A percentile compares a stretch with the other conserved stretches of the same genome.
These are phyloP conservation scores for Phytophthora megakarya DNA, from an alignment of 352 stramenopile genomes.

Conservation along the genomic window DNA sequence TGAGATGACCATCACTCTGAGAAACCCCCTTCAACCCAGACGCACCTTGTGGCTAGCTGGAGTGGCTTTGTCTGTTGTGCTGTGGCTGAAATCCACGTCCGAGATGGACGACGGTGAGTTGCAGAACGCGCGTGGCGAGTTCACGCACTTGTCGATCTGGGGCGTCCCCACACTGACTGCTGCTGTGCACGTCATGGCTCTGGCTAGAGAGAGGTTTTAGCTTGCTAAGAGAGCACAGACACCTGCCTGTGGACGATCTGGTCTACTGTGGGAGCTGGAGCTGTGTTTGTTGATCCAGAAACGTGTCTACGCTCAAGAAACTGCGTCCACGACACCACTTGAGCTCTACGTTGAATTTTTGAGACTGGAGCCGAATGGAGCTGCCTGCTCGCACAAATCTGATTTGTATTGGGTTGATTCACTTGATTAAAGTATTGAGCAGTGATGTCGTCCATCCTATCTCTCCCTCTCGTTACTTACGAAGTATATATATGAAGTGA, in stretches of 20 bases:
- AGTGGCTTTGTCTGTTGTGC: slow-evolving; percentile 1
- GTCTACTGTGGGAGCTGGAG: background rate
- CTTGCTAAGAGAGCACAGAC: slow-evolving; percentile 24
- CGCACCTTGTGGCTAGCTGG: slow-evolving; percentile 43
- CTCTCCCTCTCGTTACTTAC: background rate
- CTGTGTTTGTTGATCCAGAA: background rate
- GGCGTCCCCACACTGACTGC: slow-evolving; percentile 8
- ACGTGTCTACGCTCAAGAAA: background rate
- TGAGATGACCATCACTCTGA: background rate
- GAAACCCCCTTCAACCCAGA: slow-evolving; percentile 10
- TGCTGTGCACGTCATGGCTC: slow-evolving; percentile 28
- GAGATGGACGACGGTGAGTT: slow-evolving; percentile 71
- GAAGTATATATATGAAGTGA: background rate
- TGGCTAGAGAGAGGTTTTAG: background rate
- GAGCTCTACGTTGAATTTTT: slow-evolving; percentile 21
- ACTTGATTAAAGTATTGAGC: no score
- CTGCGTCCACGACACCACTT: background rate
- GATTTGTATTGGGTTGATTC: background rate
- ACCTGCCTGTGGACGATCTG: slow-evolving; percentile 18
- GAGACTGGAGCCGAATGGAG: slow-evolving; percentile 18
- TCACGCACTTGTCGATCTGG: slow-evolving; percentile 38
- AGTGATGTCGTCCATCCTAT: no score
- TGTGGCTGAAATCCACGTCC: slow-evolving; percentile 48
- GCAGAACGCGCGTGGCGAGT: slow-evolving; percentile 46
- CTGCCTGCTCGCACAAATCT: background rate